phyloP scores from a whole-genome alignment of 495 filamentous ascomycete species.

The Penicillium robsamsonii region DNA sequence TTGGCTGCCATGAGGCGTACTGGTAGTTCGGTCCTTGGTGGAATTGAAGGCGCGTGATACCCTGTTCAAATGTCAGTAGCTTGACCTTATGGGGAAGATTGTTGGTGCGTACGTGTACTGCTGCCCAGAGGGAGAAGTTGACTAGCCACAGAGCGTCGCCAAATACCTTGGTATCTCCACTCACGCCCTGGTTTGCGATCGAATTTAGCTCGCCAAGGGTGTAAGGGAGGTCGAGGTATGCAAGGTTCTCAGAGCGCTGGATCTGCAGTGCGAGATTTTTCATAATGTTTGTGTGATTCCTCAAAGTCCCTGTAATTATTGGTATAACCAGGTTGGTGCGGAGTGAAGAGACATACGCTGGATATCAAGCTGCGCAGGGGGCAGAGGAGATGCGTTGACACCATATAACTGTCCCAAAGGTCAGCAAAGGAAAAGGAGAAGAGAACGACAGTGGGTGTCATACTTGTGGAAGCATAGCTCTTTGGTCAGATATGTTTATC shows the following conservation, averaged over 20 bases:
- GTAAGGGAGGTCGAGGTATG: constrained; percentile 17
- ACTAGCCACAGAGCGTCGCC: constrained; percentile 23
- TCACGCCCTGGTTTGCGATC: constrained; percentile 17
- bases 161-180: constrained; percentile 16
- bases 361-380: constrained; percentile 6
- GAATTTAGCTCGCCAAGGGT: constrained; percentile 18
- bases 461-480: constrained; percentile 22
- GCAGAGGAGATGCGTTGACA: constrained; percentile 2
- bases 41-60: constrained; percentile 22
- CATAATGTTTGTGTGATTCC: constrained; percentile 25
- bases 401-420: constrained; percentile 15
- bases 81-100: not conserved
- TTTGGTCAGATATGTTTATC: constrained; percentile 17
- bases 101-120: constrained; percentile 12
- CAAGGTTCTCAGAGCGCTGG: constrained; percentile 15
- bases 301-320: constrained; percentile 11
- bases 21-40: constrained; percentile 26
- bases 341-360: constrained; percentile 6
- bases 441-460: not conserved
- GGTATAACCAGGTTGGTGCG: not conserved
- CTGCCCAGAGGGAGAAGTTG: constrained; percentile 23
- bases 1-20: constrained; percentile 25
- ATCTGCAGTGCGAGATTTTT: constrained; percentile 13
- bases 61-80: constrained; percentile 2
- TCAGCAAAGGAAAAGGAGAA: not conserved